Conservation (phyloP, 805 yeast genomes). For the Danielozyma ontarioensis region DNA sequence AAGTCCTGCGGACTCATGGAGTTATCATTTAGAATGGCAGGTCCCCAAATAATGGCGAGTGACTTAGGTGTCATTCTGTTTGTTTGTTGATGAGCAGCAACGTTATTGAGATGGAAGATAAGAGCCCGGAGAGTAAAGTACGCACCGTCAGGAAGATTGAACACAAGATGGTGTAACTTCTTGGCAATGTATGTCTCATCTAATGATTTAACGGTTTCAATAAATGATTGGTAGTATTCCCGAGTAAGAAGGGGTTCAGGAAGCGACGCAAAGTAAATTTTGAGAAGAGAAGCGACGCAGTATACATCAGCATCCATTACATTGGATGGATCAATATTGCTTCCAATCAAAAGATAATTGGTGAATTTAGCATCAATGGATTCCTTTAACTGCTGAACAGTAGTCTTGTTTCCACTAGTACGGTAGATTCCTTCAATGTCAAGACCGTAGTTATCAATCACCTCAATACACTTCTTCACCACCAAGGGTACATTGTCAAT, state of each 20-base stretch:
- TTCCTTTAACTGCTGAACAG: conserved; percentile 67
- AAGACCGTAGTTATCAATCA: conserved; percentile 79
- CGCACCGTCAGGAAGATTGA: conserved; percentile 88
- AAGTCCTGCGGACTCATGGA: conserved; percentile 65
- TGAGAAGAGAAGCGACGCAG: conserved; percentile 81
- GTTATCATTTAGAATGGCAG: conserved; percentile 69
- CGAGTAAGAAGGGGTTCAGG: conserved; percentile 82
- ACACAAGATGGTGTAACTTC: conserved; percentile 83
- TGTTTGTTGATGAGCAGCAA: conserved; percentile 53
- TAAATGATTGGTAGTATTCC: conserved; percentile 55
- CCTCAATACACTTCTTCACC: conserved; percentile 82
- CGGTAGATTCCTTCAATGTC: conserved; percentile 88
- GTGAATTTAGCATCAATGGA: conserved; percentile 74
- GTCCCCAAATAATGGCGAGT: conserved; percentile 93
- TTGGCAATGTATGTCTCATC: conserved; percentile 49
- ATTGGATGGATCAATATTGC: conserved; percentile 33
- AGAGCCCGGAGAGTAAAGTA: conserved; percentile 86
- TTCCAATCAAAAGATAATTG: conserved; percentile 43
- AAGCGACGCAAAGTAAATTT: conserved; percentile 73
- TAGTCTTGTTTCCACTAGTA: conserved; percentile 70
- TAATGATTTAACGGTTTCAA: conserved; percentile 57
- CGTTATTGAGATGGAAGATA: conserved; percentile 77
- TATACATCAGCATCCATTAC: conserved; percentile 77
- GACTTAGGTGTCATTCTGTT: conserved; percentile 83
- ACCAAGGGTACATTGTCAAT: conserved; percentile 89